These are phyloP conservation scores for Pezicula radicicola DNA, from an alignment of 2,329 filamentous ascomycete species.

Conservation along the genomic window DNA sequence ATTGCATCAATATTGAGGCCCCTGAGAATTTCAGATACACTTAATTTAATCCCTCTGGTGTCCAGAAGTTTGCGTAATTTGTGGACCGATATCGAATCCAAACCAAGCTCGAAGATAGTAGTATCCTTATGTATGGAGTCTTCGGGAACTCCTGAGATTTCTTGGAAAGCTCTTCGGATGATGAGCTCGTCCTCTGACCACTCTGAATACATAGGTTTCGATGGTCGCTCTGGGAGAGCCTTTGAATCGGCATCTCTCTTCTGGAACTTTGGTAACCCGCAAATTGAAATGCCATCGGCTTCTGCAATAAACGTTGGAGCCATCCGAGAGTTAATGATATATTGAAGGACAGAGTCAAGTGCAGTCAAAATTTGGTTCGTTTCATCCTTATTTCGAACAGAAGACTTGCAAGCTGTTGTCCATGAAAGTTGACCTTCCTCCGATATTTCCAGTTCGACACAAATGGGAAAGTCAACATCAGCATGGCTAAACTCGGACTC, in stretches of 20 bases:
- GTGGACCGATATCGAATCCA: slow-evolving; percentile 91
- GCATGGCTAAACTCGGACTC: slow-evolving; percentile 45
- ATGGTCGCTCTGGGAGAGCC: background rate
- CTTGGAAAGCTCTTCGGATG: slow-evolving; percentile 47
- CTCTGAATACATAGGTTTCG: slow-evolving; percentile 2
- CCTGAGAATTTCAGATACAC: slow-evolving; percentile 69
- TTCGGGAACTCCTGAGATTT: slow-evolving; percentile 58
- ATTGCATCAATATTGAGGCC: slow-evolving; percentile 65
- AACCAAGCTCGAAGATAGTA: slow-evolving; percentile 78
- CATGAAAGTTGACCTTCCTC: slow-evolving; percentile 54
- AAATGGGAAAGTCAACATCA: slow-evolving; percentile 77
- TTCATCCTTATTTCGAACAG: slow-evolving; percentile 44
- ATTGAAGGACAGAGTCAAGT: slow-evolving; percentile 57
- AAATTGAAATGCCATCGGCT: slow-evolving; percentile 56
- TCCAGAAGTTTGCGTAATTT: slow-evolving; percentile 73
- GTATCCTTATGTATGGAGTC: slow-evolving; percentile 56
- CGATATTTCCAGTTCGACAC: slow-evolving; percentile 72
- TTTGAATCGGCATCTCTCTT: background rate
- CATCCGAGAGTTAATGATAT: slow-evolving; percentile 48
- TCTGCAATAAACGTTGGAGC: slow-evolving; percentile 52
- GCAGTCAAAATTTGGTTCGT: slow-evolving; percentile 49
- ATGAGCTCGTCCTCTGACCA: slow-evolving; percentile 32
- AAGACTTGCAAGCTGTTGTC: slow-evolving; percentile 67
- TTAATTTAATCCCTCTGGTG: slow-evolving; percentile 57
- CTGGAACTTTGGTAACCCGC: slow-evolving; percentile 52